Evolutionary conservation across 345 rosid genomes (phyloP).

Genomic region (Euclidium syriacum): DNA sequence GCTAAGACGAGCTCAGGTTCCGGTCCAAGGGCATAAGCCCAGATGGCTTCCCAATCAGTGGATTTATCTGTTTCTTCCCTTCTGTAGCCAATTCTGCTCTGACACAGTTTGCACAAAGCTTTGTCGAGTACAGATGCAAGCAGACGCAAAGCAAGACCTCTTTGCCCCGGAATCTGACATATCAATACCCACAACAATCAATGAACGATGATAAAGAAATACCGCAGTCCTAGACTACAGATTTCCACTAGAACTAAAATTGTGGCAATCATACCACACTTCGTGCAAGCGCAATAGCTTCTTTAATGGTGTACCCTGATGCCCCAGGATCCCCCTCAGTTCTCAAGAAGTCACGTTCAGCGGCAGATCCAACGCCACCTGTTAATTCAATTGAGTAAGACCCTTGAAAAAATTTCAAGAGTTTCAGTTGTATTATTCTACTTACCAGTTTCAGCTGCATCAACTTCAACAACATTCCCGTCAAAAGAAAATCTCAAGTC

Average conservation of each 20-base stretch:
- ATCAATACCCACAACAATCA: conserved; percentile 3
- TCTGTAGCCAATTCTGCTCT: conserved; percentile 39
- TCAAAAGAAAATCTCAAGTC: conserved; percentile 73
- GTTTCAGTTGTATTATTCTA: conserved; percentile 3
- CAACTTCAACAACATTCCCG: conserved; percentile 49
- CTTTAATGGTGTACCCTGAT: conserved; percentile 78
- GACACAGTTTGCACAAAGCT: conserved; percentile 44
- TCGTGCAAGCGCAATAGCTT: conserved; percentile 72
- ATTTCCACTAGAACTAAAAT: conserved; percentile 9
- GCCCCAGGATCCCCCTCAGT: conserved; percentile 96
- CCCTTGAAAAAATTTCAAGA: neutral
- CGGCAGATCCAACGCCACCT: conserved; percentile 51
- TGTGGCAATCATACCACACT: conserved; percentile 60
- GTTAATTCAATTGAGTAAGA: conserved; percentile 26
- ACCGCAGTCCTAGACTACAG: neutral
- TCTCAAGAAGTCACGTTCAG: conserved; percentile 71
- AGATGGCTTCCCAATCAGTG: conserved; percentile 86
- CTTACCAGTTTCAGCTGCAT: conserved; percentile 44
- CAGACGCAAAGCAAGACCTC: conserved; percentile 69
- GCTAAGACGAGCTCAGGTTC: conserved; percentile 90
- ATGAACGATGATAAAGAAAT: neutral
- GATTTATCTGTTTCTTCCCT: conserved; percentile 21
- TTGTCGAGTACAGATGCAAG: conserved; percentile 75
- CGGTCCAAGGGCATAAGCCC: conserved; percentile 95
- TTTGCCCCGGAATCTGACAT: conserved; percentile 78